Evolutionary conservation across 2,329 filamentous ascomycete genomes (phyloP), one percentile per base, ranked within the genome.

Genomic region (Ceratocystis papillata): DNA sequence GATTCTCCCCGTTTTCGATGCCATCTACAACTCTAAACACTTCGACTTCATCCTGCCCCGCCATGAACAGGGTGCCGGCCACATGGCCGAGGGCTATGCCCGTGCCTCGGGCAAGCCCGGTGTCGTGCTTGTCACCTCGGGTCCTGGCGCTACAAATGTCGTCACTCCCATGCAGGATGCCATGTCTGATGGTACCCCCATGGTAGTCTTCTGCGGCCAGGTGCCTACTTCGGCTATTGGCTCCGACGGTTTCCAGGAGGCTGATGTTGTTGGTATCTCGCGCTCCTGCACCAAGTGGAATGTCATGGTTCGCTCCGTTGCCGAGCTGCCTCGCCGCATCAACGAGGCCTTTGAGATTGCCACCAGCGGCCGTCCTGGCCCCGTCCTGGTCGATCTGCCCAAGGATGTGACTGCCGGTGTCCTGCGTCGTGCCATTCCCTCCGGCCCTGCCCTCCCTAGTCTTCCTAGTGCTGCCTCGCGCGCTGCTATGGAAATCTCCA

Each of bases 271-370:
- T 68, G 93, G 93, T 71, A 97, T 99, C 75, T 96, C 90, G 44
- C 84, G 93, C 73, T 87, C 92, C 22, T 96, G 92, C 81, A 96
- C 92, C 71, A 97, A 97, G 80, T 99, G 94, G 94, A 97, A 97
- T 72, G 90, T 96, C 68, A 95, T 97, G 91, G 90, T 96, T 62
- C 96, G 95, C 82, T 93, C 87, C 75, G 86, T 96, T 65, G 91
- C 90, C 63, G 94, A 99, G 77, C 81, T 99, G 66, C 94, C 94
- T 63, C 85, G 89, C 72, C 85, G 93, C 70, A 97, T 97, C 74
- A 96, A 96, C 76, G 94, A 97, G 79, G 94, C 94, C 62, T 97
- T 97, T 73, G 92, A 97, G 78, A 97, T 97, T 74, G 94, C 94
- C 50, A 97, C 90, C 53, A 94, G 88, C 72, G 94, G 94, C 68